Evolutionary conservation across 805 yeast genomes (phyloP).

Genomic region (Limtongia smithiae): DNA sequence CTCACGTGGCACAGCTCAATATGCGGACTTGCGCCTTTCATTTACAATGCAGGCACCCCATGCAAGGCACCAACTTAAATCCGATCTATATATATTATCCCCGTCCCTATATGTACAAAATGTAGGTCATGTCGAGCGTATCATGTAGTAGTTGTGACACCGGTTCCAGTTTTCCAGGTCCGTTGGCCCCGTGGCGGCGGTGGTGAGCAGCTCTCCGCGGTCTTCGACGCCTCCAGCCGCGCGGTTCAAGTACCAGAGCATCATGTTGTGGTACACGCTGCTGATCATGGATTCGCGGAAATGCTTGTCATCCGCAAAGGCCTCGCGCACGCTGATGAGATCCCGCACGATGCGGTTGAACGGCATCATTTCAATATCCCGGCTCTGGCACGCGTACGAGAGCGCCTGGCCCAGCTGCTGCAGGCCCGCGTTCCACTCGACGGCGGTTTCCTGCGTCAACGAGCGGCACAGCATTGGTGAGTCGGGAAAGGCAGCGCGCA

Average conservation of each 20-base stretch:
- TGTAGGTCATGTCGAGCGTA: no score
- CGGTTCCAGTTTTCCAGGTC: no score
- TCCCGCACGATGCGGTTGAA: conserved; percentile 3
- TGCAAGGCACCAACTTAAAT: no score
- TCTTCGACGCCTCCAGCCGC: conserved; percentile 4
- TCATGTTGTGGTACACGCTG: conserved; percentile 7
- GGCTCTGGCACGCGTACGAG: background rate
- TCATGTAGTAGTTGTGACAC: no score
- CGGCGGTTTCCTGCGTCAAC: background rate
- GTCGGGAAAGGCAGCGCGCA: background rate
- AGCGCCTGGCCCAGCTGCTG: conserved; percentile 4
- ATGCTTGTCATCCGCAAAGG: background rate
- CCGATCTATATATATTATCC: no score
- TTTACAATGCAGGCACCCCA: no score
- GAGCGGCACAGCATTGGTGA: conserved; percentile 7
- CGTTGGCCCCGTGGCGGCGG: no score
- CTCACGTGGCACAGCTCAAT: no score
- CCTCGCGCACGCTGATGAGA: no score
- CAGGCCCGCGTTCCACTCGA: background rate
- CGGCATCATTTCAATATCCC: conserved; percentile 2
- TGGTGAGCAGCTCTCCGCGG: background rate
- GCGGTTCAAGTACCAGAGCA: conserved; percentile 4
- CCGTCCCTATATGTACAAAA: no score
- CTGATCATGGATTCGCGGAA: background rate
- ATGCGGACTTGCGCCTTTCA: no score